A percentile compares a stretch with the other conserved stretches of the same genome.
Conservation (phyloP, 495 filamentous ascomycete species). For the Penicillium psychrofluorescens region DNA sequence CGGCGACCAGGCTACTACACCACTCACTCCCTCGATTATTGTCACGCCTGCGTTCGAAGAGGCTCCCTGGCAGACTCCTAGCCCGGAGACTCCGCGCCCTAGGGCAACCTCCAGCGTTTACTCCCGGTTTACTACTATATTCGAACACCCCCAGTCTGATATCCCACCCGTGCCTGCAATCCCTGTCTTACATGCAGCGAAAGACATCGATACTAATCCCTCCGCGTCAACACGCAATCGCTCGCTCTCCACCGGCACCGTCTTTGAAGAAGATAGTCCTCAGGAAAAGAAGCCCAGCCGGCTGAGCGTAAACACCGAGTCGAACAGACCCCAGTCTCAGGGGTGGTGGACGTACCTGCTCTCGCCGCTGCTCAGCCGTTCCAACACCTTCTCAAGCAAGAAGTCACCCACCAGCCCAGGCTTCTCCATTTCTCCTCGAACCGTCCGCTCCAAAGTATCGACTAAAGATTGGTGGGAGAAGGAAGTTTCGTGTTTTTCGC, state of each 20-base stretch:
- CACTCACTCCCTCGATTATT: slow-evolving; percentile 52
- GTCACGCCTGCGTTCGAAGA: slow-evolving; percentile 59
- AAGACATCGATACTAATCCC: slow-evolving; percentile 16
- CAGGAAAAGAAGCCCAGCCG: slow-evolving; percentile 15
- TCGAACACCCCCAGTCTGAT: slow-evolving; percentile 15
- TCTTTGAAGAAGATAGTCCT: slow-evolving; percentile 50
- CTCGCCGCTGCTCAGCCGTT: slow-evolving; percentile 59
- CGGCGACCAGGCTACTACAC: slow-evolving; percentile 19
- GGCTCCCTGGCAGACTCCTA: slow-evolving; percentile 46
- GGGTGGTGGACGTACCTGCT: slow-evolving; percentile 89
- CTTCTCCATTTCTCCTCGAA: slow-evolving; percentile 21
- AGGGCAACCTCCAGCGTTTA: slow-evolving; percentile 60
- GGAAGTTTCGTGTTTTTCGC: slow-evolving; percentile 33
- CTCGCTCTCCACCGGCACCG: slow-evolving; percentile 41
- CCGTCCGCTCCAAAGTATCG: slow-evolving; percentile 18
- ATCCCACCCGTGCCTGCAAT: slow-evolving; percentile 59
- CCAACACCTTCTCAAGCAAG: slow-evolving; percentile 25
- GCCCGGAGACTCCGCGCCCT: slow-evolving; percentile 19
- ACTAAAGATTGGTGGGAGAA: slow-evolving; percentile 34
- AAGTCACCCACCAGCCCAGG: slow-evolving; percentile 21
- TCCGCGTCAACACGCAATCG: slow-evolving; percentile 20
- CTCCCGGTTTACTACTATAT: slow-evolving; percentile 48
- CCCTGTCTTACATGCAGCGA: slow-evolving; percentile 33
- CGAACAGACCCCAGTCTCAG: slow-evolving; percentile 52
- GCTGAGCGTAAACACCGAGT: slow-evolving; percentile 35